Conservation (phyloP, 1,284 basidiomycete species). For the Cutaneotrichosporon cyanovorans region DNA sequence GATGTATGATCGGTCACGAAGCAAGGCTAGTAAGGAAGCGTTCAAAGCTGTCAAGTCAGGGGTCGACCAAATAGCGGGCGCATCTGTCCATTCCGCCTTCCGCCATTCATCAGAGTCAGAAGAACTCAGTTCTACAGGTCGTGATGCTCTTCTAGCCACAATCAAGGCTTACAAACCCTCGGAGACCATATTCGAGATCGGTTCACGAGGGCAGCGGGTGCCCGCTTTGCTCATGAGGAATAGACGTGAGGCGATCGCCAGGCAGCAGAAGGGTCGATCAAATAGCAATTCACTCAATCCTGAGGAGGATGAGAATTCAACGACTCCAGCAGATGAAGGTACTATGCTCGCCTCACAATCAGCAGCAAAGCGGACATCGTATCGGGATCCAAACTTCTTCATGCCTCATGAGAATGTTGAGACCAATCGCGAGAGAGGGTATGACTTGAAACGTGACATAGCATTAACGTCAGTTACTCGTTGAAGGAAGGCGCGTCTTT, state of each 20-base stretch:
- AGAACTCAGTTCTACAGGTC: neutral
- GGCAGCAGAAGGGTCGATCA: neutral
- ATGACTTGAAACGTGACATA: constrained; percentile 25
- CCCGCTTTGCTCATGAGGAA: constrained; percentile 79
- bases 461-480: constrained; percentile 60
- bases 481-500: constrained; percentile 75
- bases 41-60: constrained; percentile 50
- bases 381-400: constrained; percentile 79
- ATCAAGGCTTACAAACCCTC: constrained; percentile 75
- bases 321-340: no score
- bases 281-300: no score
- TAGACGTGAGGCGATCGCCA: constrained; percentile 49
- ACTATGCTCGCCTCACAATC: no score
- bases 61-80: no score
- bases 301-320: no score
- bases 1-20: constrained; percentile 90
- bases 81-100: constrained; percentile 8
- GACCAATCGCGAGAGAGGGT: constrained; percentile 82
- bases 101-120: neutral
- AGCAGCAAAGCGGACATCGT: no score
- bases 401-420: constrained; percentile 85
- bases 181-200: constrained; percentile 91
- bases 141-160: constrained; percentile 55
- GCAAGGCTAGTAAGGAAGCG: constrained; percentile 76
- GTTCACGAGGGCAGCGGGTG: constrained; percentile 60